A percentile compares a stretch with the other conserved stretches of the same genome.
These are phyloP conservation scores for Paramarasmius palmivorus DNA, from an alignment of 1,284 basidiomycete species.

Conservation along the genomic window DNA sequence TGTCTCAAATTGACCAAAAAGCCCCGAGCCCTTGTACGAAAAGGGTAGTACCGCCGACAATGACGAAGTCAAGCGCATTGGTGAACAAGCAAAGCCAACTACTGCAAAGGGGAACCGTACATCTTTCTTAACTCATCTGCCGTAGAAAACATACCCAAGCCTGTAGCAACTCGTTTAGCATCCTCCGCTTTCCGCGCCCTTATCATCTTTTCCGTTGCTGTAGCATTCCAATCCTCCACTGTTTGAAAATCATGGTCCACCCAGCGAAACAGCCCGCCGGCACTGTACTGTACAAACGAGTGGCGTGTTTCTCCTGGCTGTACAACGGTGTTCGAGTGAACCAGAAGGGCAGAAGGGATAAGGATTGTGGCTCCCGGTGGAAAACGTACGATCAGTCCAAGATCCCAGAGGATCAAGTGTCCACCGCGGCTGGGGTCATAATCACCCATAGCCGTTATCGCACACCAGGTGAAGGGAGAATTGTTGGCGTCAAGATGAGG, in stretches of 20 bases:
- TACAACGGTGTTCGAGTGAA: slow-evolving; percentile 8
- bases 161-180: no score
- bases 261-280: slow-evolving; percentile 10
- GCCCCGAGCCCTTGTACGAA: no score
- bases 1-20: no score
- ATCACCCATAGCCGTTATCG: slow-evolving; percentile 5
- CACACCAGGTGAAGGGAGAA: slow-evolving; percentile 7
- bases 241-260: slow-evolving; percentile 2
- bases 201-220: no score
- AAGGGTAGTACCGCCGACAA: no score
- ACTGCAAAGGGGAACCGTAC: no score
- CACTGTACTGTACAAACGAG: slow-evolving; percentile 13
- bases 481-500: slow-evolving; percentile 8
- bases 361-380: slow-evolving; percentile 10
- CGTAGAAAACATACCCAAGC: no score
- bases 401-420: slow-evolving; percentile 10
- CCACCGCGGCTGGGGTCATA: slow-evolving; percentile 5
- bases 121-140: no score
- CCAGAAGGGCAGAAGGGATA: slow-evolving; percentile 7
- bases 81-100: no score
- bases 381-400: slow-evolving; percentile 7
- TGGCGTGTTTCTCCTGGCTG: neutral
- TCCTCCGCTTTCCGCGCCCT: no score
- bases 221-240: no score
- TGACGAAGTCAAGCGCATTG: no score